Percentiles rank a stretch among this genome's conserved stretches.
phyloP scores from a whole-genome alignment of 1,284 basidiomycete genomes.

The Acaromyces ingoldii region DNA sequence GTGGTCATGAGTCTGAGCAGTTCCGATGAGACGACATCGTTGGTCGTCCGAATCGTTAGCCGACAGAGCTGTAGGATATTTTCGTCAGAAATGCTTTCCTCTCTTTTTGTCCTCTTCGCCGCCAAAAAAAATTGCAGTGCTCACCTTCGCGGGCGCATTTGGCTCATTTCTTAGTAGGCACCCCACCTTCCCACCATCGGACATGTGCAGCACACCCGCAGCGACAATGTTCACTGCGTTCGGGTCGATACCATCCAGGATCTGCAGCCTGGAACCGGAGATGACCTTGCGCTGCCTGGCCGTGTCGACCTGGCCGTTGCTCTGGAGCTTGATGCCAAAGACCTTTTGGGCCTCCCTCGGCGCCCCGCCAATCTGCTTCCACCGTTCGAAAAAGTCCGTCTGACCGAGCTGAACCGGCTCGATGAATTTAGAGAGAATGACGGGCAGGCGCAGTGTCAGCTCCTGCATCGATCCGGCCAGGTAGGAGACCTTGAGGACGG shows the following conservation, averaged over 20 bases:
- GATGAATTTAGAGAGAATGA: constrained; percentile 84
- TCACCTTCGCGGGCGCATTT: constrained; percentile 85
- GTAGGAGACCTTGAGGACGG: constrained; percentile 83
- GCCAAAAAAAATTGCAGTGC: constrained; percentile 20
- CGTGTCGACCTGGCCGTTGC: constrained; percentile 67
- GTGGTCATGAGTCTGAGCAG: constrained; percentile 56
- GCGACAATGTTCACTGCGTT: constrained; percentile 77
- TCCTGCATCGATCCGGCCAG: constrained; percentile 85
- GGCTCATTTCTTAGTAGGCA: constrained; percentile 89
- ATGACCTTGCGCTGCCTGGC: constrained; percentile 70
- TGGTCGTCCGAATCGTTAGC: constrained; percentile 88
- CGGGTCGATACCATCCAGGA: constrained; percentile 62
- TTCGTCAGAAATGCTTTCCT: neutral
- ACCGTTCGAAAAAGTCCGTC: constrained; percentile 90
- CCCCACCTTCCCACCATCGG: constrained; percentile 82
- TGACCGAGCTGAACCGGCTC: constrained; percentile 80
- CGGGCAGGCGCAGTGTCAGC: constrained; percentile 75
- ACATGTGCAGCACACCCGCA: constrained; percentile 87
- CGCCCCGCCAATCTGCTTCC: constrained; percentile 92
- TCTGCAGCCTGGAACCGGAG: constrained; percentile 67
- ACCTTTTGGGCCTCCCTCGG: constrained; percentile 85
- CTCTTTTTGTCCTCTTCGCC: neutral
- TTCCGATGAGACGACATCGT: constrained; percentile 80
- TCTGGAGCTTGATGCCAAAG: constrained; percentile 69
- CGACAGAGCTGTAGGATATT: constrained; percentile 68